Evolutionary conservation across 106 monocot genomes (phyloP), one percentile per base, ranked within the genome.

Genomic region (Triglochin maritima): DNA sequence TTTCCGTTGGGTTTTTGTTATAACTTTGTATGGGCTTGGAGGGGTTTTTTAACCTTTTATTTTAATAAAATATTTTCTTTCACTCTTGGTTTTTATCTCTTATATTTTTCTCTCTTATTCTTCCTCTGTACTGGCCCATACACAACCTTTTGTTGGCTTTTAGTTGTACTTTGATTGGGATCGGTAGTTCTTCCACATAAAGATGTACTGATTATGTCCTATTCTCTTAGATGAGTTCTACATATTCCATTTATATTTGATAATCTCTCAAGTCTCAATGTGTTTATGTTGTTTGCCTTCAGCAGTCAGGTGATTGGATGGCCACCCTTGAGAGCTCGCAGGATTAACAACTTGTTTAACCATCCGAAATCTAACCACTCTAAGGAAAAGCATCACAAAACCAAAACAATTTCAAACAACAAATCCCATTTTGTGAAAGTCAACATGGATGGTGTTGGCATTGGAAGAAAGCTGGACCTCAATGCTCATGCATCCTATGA

Each of bases 401-500:
- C 4, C 17, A 64, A 61, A 14, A 47, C 55, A 50, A 4, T 17
- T 46, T 44, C 45, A 11, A 17, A 13, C 54, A 45, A 3, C 42
- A 15, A 66, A 17, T 78, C 79, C 6, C 68, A 11, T 64, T 81
- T 87, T 64, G 82, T 94, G 8, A 94, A 94, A 60, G 94, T 94
- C 47, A 87, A 89, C 5, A 94, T 85, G 87, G 94, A 94, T 68
- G 89, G 94, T 9, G 83, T 84, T 70, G 82, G 81, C 5, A 94
- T 94, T 49, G 94, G 94, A 14, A 75, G 94, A 73, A 94, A 94
- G 64, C 82, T 95, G 60, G 85, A 95, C 47, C 79, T 90, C 47
- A 78, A 53, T 46, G 70, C 78, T 7, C 83, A 90, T 72, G 47
- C 47, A 5, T 83, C 87, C 16, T 95, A 87, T 17, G 71, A 78